Percentiles rank a stretch among this genome's conserved stretches.
Conservation (phyloP, 257 asterid genomes). For the Misopates orontium region DNA sequence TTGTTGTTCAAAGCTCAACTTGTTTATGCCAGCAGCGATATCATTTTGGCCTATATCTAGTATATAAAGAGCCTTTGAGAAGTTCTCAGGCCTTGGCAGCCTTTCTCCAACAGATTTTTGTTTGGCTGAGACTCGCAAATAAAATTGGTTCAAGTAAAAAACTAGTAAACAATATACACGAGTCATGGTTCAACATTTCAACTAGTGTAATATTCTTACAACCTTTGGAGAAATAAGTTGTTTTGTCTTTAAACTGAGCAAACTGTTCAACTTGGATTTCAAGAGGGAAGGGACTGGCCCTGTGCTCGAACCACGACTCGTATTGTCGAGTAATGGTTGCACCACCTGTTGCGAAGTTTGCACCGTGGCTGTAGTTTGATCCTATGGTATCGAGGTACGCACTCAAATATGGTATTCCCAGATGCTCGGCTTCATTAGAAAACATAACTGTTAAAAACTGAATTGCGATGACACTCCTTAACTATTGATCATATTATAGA, state of each 20-base stretch:
- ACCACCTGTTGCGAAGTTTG: conserved; percentile 86
- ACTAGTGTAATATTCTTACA: background rate
- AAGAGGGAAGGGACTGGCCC: conserved; percentile 61
- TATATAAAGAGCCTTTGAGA: conserved; percentile 52
- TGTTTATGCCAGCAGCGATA: conserved; percentile 37
- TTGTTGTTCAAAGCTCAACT: conserved; percentile 29
- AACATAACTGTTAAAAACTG: too few species aligned
- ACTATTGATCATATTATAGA: too few species aligned
- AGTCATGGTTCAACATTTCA: background rate
- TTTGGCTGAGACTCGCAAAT: conserved; percentile 27
- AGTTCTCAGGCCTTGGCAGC: conserved; percentile 49
- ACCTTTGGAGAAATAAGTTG: conserved; percentile 38
- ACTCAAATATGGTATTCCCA: conserved; percentile 57
- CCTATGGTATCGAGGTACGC: conserved; percentile 69
- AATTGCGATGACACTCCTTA: too few species aligned
- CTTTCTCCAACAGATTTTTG: conserved; percentile 26
- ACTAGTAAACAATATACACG: too few species aligned
- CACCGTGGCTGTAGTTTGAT: conserved; percentile 51
- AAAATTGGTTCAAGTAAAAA: background rate
- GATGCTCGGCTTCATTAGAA: conserved; percentile 42
- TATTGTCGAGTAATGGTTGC: conserved; percentile 53
- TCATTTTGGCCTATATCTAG: conserved; percentile 79
- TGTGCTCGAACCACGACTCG: conserved; percentile 50
- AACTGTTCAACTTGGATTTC: conserved; percentile 69
- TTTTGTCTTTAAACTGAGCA: conserved; percentile 49